Base-by-base conservation (phyloP, 1,139 yeast genomes). In the Pichia sp. region DNA sequence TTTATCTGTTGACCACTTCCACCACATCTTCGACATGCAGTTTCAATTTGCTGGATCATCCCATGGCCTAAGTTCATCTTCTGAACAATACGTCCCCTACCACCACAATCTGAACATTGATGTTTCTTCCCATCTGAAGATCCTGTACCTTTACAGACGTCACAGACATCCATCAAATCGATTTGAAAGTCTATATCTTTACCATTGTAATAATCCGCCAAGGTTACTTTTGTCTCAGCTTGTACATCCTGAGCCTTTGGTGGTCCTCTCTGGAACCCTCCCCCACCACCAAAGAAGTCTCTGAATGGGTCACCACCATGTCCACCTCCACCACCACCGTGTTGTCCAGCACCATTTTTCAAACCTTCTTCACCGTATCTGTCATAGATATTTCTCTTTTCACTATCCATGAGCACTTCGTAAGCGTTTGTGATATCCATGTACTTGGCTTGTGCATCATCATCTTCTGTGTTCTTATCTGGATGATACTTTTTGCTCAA, bases 351-450 rank as follows among this genome's bases (percentile, higher is more conserved):
- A 8, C 60, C 63, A 40, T 64, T 57, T 44, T 70, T 69, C 21
- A 88, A 67, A 2, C 88, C 93, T 23, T 91, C 95, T 45, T 79
- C 84, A 23, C 98, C 98, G 53, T 66, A 85, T 35, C 67, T 66
- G 58, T 91, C 97, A 55, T 81, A 91, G 25, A 75, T 70, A 28
- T 67, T 55, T 42, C 85, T 72, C 59, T 86, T 84, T 38, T 82
- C 84, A 12, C 72, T 61, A 55, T 88, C 88, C 41, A 79, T 73
- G 44, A 91, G 69, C 11, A 87, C 85, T 44, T 88, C 97, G 57
- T 91, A 91, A 0, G 97, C 97, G 50, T 83, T 94, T 8, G 96
- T 95, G 21, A 91, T 74, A 57, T 87, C 94, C 35, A 91, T 79
- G 59, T 87, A 91, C 59, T 74, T 80, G 39, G 81, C 80, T 47